A percentile compares a stretch with the other conserved stretches of the same genome.
Evolutionary conservation across 1,284 basidiomycete species (phyloP).

Genomic region (Cystobasidiaceae sp.): DNA sequence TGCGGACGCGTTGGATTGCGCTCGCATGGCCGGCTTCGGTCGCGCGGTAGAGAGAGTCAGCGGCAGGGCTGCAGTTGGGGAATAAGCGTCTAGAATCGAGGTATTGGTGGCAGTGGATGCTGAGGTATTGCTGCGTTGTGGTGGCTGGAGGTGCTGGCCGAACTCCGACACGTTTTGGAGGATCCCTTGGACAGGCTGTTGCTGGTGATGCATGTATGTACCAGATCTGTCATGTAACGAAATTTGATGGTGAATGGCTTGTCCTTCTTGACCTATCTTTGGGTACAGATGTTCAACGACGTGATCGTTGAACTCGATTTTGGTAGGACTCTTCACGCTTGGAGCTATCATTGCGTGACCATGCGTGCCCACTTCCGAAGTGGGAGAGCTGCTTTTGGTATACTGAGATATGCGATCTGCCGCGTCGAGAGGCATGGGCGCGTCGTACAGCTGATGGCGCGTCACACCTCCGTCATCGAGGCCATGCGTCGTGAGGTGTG

Average conservation of each 20-base stretch:
- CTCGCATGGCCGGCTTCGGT: constrained; percentile 13
- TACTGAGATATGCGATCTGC: constrained; percentile 38
- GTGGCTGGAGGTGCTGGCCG: constrained; percentile 1
- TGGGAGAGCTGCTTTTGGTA: constrained; percentile 41
- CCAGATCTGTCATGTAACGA: constrained; percentile 2
- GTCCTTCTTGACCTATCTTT: constrained; percentile 47
- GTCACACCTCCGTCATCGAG: constrained; percentile 50
- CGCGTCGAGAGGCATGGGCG: constrained; percentile 32
- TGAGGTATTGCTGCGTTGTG: neutral
- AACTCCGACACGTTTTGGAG: neutral
- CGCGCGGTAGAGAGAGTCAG: neutral
- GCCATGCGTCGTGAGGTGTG: constrained; percentile 33
- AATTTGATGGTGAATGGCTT: constrained; percentile 30
- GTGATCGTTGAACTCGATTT: constrained; percentile 67
- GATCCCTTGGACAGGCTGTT: neutral
- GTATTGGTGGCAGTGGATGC: neutral
- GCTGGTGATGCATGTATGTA: neutral
- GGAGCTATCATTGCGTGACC: constrained; percentile 41
- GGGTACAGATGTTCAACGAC: constrained; percentile 69
- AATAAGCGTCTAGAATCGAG: constrained; percentile 17
- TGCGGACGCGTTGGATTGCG: neutral
- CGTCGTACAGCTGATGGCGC: constrained; percentile 74
- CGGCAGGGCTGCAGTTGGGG: neutral
- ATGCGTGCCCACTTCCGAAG: neutral
- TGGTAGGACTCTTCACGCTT: constrained; percentile 50